Conservation (phyloP, 2,329 filamentous ascomycete genomes). For the Dryadomyces quercivorus region DNA sequence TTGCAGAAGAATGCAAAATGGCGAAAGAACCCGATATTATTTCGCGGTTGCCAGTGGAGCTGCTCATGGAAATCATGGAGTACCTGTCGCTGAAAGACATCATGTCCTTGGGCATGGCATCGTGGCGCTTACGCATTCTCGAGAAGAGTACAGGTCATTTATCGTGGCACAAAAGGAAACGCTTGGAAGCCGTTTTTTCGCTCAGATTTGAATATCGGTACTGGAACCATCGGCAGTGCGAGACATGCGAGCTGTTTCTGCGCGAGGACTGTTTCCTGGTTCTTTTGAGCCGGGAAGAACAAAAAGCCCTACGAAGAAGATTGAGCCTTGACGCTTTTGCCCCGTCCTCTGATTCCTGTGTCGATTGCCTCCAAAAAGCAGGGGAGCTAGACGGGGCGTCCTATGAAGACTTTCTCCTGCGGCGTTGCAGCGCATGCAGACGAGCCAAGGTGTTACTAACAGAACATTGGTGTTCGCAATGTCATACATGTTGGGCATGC, state of each 20-base stretch:
- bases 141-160: neutral
- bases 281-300: neutral
- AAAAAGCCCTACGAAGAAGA: neutral
- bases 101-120: neutral
- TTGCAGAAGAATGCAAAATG: neutral
- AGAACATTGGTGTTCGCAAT: neutral
- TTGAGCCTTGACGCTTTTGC: neutral
- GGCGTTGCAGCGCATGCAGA: neutral
- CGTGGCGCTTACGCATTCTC: neutral
- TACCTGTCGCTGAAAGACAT: neutral
- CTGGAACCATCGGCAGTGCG: neutral
- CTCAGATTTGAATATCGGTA: neutral
- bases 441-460: neutral
- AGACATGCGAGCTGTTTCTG: neutral
- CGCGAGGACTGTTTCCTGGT: neutral
- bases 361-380: neutral
- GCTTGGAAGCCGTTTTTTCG: neutral
- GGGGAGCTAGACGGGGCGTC: neutral
- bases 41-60: neutral
- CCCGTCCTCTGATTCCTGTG: neutral
- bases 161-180: neutral
- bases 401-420: neutral
- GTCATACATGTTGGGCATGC: neutral
- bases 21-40: neutral
- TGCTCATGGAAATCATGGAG: neutral